Evolutionary conservation across 345 rosid genomes (phyloP).

Genomic region (Lumnitzera littorea): DNA sequence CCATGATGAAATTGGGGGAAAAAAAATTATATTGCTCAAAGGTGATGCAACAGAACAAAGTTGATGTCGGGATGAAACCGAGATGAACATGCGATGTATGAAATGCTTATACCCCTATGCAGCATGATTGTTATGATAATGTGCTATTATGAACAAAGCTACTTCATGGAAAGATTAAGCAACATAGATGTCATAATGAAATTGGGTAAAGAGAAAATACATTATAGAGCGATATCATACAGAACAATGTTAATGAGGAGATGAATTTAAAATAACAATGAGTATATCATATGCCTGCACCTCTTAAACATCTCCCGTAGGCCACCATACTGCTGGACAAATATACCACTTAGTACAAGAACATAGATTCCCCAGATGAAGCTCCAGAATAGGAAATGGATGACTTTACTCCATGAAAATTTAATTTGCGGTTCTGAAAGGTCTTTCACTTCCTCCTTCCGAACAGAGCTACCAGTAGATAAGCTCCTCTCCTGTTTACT

Average conservation of each 20-base stretch:
- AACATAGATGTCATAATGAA: too few species aligned
- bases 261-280: conserved; percentile 2
- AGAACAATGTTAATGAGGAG: background rate
- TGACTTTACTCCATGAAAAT: conserved; percentile 53
- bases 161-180: too few species aligned
- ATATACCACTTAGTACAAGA: conserved; percentile 54
- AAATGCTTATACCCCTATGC: too few species aligned
- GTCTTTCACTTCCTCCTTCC: conserved; percentile 16
- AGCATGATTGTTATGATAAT: too few species aligned
- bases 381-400: conserved; percentile 61
- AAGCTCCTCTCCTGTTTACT: conserved; percentile 21
- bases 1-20: too few species aligned
- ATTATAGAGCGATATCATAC: too few species aligned
- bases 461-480: conserved; percentile 14
- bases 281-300: conserved; percentile 22
- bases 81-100: too few species aligned
- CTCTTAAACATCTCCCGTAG: conserved; percentile 79
- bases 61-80: too few species aligned
- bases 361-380: conserved; percentile 62
- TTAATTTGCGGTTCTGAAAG: conserved; percentile 17
- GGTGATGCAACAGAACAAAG: too few species aligned
- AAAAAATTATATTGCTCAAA: too few species aligned
- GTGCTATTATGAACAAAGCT: too few species aligned
- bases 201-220: too few species aligned
- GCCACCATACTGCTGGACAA: conserved; percentile 58